Evolutionary conservation across 108 stramenopile genomes (phyloP).

Genomic region (Skeletonema menzelii): DNA sequence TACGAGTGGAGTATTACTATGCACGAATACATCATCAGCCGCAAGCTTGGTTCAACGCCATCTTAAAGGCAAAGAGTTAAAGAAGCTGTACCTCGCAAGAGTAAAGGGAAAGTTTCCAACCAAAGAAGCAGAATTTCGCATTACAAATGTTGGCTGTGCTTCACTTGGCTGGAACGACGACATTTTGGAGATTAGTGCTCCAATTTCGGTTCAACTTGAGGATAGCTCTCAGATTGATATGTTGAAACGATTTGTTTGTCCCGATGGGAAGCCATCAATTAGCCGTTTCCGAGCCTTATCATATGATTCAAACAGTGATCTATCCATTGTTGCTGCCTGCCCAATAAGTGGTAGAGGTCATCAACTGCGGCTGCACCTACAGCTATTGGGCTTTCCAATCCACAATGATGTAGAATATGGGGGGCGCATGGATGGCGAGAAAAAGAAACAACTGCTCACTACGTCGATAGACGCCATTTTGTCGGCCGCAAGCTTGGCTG

Average conservation of each 20-base stretch:
- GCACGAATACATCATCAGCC: conserved; percentile 51
- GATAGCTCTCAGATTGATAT: conserved; percentile 34
- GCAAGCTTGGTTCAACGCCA: conserved; percentile 63
- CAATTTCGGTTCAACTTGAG: conserved; percentile 56
- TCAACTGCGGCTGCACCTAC: conserved; percentile 89
- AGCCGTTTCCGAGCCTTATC: conserved; percentile 68
- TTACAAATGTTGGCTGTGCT: conserved; percentile 5
- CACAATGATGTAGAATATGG: conserved; percentile 85
- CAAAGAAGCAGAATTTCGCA: conserved; percentile 11
- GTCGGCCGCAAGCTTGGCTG: no score
- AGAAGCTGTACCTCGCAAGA: conserved; percentile 78
- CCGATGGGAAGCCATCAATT: conserved; percentile 61
- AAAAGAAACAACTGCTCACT: background rate
- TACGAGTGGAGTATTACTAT: conserved; percentile 79
- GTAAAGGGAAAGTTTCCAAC: conserved; percentile 61
- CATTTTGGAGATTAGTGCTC: conserved; percentile 60
- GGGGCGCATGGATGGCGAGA: conserved; percentile 21
- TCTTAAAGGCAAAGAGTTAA: conserved; percentile 21
- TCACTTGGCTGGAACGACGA: conserved; percentile 32
- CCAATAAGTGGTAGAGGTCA: conserved; percentile 92
- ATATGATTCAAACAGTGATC: conserved; percentile 53
- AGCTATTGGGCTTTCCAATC: conserved; percentile 78
- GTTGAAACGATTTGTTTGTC: conserved; percentile 56
- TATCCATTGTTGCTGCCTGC: conserved; percentile 63
- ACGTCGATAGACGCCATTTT: conserved; percentile 13